These are phyloP conservation scores for Citrullus mucosospermus DNA, from an alignment of 306 rosid species.

Conservation along the genomic window DNA sequence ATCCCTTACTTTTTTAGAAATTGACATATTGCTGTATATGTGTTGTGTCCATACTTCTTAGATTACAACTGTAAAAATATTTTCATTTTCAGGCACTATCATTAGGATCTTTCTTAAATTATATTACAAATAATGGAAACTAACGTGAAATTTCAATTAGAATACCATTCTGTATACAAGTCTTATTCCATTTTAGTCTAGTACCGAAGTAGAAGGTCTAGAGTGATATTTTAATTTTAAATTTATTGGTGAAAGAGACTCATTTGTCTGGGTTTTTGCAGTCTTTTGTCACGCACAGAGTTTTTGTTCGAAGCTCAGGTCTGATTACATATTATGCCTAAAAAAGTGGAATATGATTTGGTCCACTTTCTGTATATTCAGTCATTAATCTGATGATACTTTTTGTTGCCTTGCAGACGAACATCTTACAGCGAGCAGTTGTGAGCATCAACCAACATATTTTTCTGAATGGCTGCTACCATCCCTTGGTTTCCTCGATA, in stretches of 20 bases:
- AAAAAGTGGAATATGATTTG: not conserved
- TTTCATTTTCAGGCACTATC: not conserved
- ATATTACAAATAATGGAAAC: not conserved
- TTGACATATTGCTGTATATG: too few relatives aligned
- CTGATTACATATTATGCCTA: not conserved
- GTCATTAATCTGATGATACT: not conserved
- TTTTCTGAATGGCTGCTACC: constrained; percentile 75
- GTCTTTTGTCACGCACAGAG: constrained; percentile 77
- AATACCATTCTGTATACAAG: not conserved
- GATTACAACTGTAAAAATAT: not conserved
- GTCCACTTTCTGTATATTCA: not conserved
- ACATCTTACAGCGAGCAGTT: constrained; percentile 17
- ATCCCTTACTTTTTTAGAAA: too few relatives aligned
- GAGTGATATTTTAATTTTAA: not conserved
- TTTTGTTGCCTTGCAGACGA: constrained; percentile 37
- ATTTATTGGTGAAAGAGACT: not conserved
- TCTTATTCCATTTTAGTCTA: not conserved
- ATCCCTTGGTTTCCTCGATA: constrained; percentile 31
- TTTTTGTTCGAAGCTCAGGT: constrained; percentile 67
- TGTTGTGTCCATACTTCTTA: too few relatives aligned
- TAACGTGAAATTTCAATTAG: not conserved
- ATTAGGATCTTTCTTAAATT: not conserved
- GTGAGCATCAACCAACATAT: constrained; percentile 29
- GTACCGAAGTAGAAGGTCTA: not conserved
- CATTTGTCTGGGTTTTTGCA: constrained; percentile 24